Percentiles rank a stretch among this genome's conserved stretches.
Evolutionary conservation across 768 basidiomycete genomes (phyloP).

Genomic region (Podaxis pistillaris): DNA sequence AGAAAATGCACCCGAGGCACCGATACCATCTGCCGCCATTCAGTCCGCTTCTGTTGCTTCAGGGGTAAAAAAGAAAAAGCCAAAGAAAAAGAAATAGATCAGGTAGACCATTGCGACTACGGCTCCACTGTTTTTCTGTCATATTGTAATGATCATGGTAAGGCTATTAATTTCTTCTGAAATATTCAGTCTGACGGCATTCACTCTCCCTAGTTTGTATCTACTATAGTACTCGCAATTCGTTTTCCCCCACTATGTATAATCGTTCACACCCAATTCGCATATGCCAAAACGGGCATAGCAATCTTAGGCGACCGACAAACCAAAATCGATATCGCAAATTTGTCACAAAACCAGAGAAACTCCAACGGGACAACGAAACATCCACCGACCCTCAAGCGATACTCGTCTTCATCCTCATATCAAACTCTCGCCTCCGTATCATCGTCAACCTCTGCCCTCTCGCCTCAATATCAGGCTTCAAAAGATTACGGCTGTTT

Average conservation of each 20-base stretch:
- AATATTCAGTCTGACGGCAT: too few relatives aligned
- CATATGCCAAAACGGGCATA: neutral
- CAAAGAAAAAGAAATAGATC: slow-evolving; percentile 70
- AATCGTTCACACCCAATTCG: neutral
- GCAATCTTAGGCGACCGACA: neutral
- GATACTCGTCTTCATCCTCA: neutral
- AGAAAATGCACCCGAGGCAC: slow-evolving; percentile 28
- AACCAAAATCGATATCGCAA: neutral
- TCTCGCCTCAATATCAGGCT: too few relatives aligned
- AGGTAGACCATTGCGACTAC: neutral
- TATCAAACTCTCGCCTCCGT: neutral
- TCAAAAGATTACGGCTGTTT: neutral
- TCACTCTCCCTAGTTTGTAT: neutral
- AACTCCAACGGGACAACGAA: neutral
- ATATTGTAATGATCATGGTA: slow-evolving; percentile 10
- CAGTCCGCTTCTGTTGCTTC: slow-evolving; percentile 34
- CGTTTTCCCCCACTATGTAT: neutral
- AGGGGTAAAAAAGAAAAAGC: slow-evolving; percentile 81
- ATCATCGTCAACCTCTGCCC: neutral
- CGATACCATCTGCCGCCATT: slow-evolving; percentile 18
- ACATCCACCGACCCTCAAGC: neutral
- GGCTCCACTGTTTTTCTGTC: neutral
- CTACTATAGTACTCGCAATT: slow-evolving; percentile 7
- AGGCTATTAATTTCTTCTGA: neutral
- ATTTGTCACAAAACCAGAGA: neutral